phyloP scores from a whole-genome alignment of 2,329 filamentous ascomycete genomes.

The Didymella pomorum region DNA sequence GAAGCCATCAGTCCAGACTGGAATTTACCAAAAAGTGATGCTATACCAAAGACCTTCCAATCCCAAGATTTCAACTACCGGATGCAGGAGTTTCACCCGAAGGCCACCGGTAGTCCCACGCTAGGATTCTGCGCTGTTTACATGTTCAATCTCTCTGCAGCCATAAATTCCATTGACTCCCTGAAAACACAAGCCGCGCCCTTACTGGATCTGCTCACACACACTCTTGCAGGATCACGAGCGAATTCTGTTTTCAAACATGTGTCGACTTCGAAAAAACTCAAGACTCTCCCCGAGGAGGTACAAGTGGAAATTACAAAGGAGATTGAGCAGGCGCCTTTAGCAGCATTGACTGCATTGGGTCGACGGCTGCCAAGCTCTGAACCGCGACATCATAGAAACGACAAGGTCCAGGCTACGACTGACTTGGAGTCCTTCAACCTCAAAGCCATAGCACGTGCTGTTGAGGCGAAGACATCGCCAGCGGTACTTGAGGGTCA shows the following conservation, averaged over 20 bases:
- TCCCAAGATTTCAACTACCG: slow-evolving; percentile 32
- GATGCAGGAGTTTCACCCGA: slow-evolving; percentile 38
- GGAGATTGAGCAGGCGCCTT: slow-evolving; percentile 39
- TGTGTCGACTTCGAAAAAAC: slow-evolving; percentile 14
- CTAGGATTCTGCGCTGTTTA: slow-evolving; percentile 44
- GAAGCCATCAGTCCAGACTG: slow-evolving; percentile 36
- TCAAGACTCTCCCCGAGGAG: slow-evolving; percentile 29
- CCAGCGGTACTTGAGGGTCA: slow-evolving; percentile 27
- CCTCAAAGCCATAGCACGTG: slow-evolving; percentile 38
- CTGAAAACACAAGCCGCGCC: slow-evolving; percentile 35
- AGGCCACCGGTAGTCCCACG: slow-evolving; percentile 21
- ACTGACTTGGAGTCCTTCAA: slow-evolving; percentile 36
- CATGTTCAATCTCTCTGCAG: slow-evolving; percentile 41
- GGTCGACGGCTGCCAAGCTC: slow-evolving; percentile 15
- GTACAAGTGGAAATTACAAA: slow-evolving; percentile 34
- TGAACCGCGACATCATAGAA: neutral
- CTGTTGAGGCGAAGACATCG: slow-evolving; percentile 29
- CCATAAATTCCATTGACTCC: slow-evolving; percentile 25
- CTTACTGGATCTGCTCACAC: slow-evolving; percentile 39
- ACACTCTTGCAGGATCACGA: slow-evolving; percentile 33
- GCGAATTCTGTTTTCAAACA: slow-evolving; percentile 27
- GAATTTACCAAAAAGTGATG: slow-evolving; percentile 31
- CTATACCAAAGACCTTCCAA: slow-evolving; percentile 17
- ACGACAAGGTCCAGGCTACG: slow-evolving; percentile 6
- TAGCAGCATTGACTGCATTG: slow-evolving; percentile 29